Percentiles rank a stretch among this genome's conserved stretches.
Evolutionary conservation across 768 basidiomycete genomes (phyloP).

Genomic region (Amanita inopinata): DNA sequence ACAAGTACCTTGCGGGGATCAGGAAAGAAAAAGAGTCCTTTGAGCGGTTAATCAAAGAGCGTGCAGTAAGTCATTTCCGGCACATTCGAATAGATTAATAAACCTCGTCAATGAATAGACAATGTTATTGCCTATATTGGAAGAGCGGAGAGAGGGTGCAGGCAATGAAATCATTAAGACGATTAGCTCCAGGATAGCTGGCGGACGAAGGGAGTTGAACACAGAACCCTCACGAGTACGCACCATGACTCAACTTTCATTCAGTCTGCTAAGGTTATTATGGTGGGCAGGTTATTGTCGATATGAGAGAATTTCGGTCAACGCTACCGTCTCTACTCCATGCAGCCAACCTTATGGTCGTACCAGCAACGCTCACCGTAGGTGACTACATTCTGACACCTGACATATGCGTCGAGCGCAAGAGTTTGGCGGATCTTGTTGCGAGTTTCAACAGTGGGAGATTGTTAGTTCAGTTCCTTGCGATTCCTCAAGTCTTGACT

Average conservation of each 20-base stretch:
- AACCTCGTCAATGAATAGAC: slow-evolving; percentile 33
- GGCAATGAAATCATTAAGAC: slow-evolving; percentile 57
- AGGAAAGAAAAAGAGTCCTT: slow-evolving; percentile 92
- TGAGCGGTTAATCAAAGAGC: slow-evolving; percentile 84
- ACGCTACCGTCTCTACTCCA: slow-evolving; percentile 85
- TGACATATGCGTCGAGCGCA: slow-evolving; percentile 92
- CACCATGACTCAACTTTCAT: neutral
- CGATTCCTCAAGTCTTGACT: neutral
- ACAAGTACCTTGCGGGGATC: slow-evolving; percentile 85
- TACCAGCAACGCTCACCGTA: slow-evolving; percentile 89
- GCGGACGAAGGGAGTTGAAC: slow-evolving; percentile 63
- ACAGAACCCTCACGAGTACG: slow-evolving; percentile 56
- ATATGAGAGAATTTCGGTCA: slow-evolving; percentile 95
- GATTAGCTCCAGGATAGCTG: slow-evolving; percentile 78
- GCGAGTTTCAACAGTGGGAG: slow-evolving; percentile 90
- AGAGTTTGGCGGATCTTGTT: slow-evolving; percentile 89
- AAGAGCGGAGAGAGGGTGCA: slow-evolving; percentile 38
- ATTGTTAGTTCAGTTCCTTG: slow-evolving; percentile 47
- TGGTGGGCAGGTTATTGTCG: slow-evolving; percentile 72
- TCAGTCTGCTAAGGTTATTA: neutral
- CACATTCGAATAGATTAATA: neutral
- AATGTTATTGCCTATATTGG: slow-evolving; percentile 81
- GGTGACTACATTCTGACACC: slow-evolving; percentile 96
- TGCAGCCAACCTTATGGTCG: slow-evolving; percentile 64
- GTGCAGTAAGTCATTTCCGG: slow-evolving; percentile 50